Evolutionary conservation across 2,329 filamentous ascomycete species (phyloP), one percentile per base, ranked within the genome.

Genomic region (Aspergillus sp.): DNA sequence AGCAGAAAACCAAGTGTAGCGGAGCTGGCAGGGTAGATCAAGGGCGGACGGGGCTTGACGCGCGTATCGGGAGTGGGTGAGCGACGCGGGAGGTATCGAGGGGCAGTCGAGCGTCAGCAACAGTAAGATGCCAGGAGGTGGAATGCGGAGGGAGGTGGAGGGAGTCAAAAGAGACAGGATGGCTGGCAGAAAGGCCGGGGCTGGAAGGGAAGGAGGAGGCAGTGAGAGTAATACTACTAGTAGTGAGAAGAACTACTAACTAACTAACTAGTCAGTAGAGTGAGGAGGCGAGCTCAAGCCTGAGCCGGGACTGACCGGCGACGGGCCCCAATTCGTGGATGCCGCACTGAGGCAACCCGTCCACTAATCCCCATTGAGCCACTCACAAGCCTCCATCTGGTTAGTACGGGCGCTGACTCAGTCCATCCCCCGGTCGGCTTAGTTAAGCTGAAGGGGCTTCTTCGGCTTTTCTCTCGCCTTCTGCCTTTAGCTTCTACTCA

Each of bases 331-430:
- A 50, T 50, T 50, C 47, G 25, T 27, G 47, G 47, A 50, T 50
- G 27, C 25, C 47, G 47, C 23, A 11, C 30, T 27, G 8, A 50
- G 47, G 47, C 47, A 30, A 17, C 47, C 47, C 47, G 21, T 15
- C 13, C 21, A 19, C 25, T 23, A 21, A 30, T 30, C 21, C 23
- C 44, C 32, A 36, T 49, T 23, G 21, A 23, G 21, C 44, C 44
- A 49, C 44, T 49, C 44, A 49, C 44, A 49, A 13, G 13, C 44
- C 44, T 49, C 44, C 47, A 50, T 50, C 47, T 50, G 47, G 47
- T 50, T 27, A 25, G n/a, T 6, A 27, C 25, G 10, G 10, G 11
- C 10, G 32, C 47, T 50, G 47, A 50, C 47, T 50, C 47, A 50
- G 47, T 27, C 47, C 25, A n/a, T 8, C 47, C 27, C 8, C 47